Conservation (phyloP, 331 rosid genomes). For the Telfairia occidentalis region DNA sequence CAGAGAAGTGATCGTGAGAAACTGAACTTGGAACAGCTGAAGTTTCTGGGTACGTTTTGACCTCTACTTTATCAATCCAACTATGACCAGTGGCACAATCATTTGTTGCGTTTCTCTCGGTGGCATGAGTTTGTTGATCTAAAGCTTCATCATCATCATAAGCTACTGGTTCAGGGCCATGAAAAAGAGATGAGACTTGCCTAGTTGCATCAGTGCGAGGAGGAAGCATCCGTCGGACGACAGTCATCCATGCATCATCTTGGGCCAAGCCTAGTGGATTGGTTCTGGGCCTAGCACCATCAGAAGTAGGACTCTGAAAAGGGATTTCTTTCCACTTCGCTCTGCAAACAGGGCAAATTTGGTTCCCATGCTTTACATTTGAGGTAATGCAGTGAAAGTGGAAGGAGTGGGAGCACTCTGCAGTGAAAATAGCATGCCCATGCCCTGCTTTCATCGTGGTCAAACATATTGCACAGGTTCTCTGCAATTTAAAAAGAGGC, state of each 20-base stretch:
- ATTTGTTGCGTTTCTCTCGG: constrained; percentile 6
- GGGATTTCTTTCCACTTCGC: constrained; percentile 65
- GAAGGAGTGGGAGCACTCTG: constrained; percentile 92
- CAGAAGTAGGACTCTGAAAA: not conserved
- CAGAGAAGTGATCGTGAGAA: constrained; percentile 28
- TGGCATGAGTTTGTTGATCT: constrained; percentile 31
- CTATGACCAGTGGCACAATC: constrained; percentile 21
- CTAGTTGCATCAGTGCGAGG: constrained; percentile 30
- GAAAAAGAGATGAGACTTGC: constrained; percentile 27
- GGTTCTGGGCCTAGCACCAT: not conserved
- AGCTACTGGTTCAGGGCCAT: constrained; percentile 42
- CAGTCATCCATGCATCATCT: constrained; percentile 41
- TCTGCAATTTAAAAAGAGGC: constrained; percentile 32
- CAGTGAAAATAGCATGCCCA: constrained; percentile 91
- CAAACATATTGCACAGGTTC: constrained; percentile 79
- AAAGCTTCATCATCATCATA: constrained; percentile 75
- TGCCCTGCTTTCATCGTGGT: constrained; percentile 59
- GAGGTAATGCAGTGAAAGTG: constrained; percentile 91
- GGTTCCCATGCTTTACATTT: constrained; percentile 81
- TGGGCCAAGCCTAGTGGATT: constrained; percentile 25
- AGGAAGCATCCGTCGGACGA: constrained; percentile 37
- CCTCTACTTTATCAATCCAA: constrained; percentile 20
- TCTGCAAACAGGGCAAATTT: constrained; percentile 80
- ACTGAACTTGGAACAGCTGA: constrained; percentile 26
- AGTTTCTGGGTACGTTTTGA: constrained; percentile 33